Base-by-base conservation (phyloP, 768 basidiomycete genomes). In the Leucosporidium yakuticum region DNA sequence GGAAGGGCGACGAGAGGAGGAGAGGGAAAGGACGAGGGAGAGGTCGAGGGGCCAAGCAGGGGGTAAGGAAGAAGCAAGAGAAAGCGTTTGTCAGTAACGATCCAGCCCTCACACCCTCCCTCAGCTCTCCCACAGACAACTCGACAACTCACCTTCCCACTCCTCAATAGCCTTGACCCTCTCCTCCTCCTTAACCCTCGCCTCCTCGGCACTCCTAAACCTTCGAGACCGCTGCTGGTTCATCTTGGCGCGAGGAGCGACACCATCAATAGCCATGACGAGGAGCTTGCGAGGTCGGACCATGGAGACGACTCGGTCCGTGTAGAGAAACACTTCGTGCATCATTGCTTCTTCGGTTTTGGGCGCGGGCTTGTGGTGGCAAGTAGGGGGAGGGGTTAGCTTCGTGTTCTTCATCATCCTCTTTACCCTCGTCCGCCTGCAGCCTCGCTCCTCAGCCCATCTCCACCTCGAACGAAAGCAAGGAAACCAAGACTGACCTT, bases 291-390 rank as follows among this genome's bases (percentile, higher is more conserved):
- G 85, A 0, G 96, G 96, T 69, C 96, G 83, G 63, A 96, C 80
- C 95, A 98, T 98, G 78, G 93, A 91, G 31, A 99, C 93, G 31
- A 99, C 89, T 53, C 96, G 85, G 77, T 98, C 92, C 0, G 96
- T 99, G 80, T 99, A 99, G 62, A 84, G 86, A 82, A 99, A 98
- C 39, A 99, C 84, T 79, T 97, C 96, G 8, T 91, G 77, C 96
- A 99, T 99, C 96, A 99, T 99, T 60, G 96, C 93, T 77, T 93
- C 91, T 78, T 99, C 96, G 3, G 93, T 97, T 79, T 96, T 91
- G 0, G 96, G 96, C 8, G 96, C 87, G 47, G 95, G 93, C 88
- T 94, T 74, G 49, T 14, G 15, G 48, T 0, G 51, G 59, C 12
- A 36, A n/a, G 32, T 15, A 27, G 21, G 21, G 50, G 31, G n/a